Evolutionary conservation across 2,329 filamentous ascomycete species (phyloP).

Genomic region (Fusarium albosuccineum): DNA sequence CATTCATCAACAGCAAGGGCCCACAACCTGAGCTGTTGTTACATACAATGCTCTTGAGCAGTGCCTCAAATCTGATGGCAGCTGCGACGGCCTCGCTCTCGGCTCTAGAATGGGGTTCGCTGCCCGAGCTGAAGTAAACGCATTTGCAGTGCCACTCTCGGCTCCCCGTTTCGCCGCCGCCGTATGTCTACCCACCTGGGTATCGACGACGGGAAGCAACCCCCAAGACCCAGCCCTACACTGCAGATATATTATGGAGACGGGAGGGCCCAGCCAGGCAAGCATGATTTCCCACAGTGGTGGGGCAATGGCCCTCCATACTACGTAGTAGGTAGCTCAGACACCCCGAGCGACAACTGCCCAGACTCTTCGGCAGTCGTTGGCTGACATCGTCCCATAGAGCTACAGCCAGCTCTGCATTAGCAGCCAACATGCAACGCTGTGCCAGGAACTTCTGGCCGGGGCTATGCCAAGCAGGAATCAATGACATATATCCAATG

Average conservation of each 20-base stretch:
- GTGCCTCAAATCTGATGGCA: too few relatives aligned
- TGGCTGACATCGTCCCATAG: neutral
- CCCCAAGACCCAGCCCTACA: conserved; percentile 3
- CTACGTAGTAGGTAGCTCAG: too few relatives aligned
- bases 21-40: neutral
- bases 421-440: neutral
- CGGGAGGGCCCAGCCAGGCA: neutral
- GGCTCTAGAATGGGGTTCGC: neutral
- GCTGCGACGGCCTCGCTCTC: neutral
- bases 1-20: conserved; percentile 1
- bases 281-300: too few relatives aligned
- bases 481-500: neutral
- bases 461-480: neutral
- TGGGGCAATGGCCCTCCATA: too few relatives aligned
- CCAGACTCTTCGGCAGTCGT: neutral
- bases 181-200: neutral
- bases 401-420: neutral
- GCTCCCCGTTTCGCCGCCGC: neutral
- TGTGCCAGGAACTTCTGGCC: neutral
- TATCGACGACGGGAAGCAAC: neutral
- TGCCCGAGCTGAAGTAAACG: neutral
- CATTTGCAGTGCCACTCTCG: too few relatives aligned
- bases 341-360: neutral
- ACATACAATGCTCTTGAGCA: too few relatives aligned
- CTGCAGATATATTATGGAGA: neutral